These are phyloP conservation scores for Euptelea pleiosperma DNA, from an alignment of 164 flowering plant genomes.

Conservation along the genomic window DNA sequence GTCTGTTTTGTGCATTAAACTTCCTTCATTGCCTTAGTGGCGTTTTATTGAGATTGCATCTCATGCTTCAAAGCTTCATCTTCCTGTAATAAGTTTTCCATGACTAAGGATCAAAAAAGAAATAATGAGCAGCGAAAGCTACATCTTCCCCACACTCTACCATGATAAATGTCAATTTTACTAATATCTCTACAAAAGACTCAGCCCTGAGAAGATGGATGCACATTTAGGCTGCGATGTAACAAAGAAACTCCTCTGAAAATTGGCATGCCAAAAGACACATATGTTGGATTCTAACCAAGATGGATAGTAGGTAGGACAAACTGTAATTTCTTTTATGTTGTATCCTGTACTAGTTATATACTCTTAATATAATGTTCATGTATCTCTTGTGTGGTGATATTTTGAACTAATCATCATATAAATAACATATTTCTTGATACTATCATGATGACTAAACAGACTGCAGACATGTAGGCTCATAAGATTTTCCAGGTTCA, in stretches of 20 bases:
- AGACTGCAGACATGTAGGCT: no score
- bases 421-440: no score
- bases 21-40: not conserved
- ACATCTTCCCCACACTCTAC: not conserved
- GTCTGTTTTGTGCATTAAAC: not conserved
- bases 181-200: no score
- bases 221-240: not conserved
- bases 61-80: not conserved
- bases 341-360: not conserved
- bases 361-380: not conserved
- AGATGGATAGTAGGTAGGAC: not conserved
- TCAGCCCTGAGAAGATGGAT: no score
- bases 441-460: no score
- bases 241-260: not conserved
- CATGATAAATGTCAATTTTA: not conserved
- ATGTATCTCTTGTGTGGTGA: not conserved
- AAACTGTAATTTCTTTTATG: not conserved
- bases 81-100: not conserved
- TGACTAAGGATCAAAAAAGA: not conserved
- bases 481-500: no score
- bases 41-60: not conserved
- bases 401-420: not conserved
- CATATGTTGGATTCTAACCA: not conserved
- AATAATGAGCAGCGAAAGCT: not conserved
- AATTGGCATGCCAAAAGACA: no score